Conservation (phyloP, 164 flowering plant species). For the Buxus sempervirens region DNA sequence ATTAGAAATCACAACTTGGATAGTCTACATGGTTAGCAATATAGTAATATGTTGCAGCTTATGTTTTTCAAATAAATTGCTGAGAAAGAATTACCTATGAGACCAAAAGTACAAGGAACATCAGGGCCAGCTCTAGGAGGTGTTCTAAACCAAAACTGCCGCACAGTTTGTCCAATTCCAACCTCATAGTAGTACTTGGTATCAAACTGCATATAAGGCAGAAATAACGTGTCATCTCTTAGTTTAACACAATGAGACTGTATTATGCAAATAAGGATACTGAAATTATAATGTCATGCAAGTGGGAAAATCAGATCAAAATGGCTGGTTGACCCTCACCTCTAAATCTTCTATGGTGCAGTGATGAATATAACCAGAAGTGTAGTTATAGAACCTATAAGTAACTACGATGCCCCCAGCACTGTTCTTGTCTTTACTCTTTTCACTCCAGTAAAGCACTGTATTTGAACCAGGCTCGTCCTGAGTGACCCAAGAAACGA, state of each 20-base stretch:
- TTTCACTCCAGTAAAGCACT: slow-evolving; percentile 44
- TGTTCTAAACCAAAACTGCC: slow-evolving; percentile 31
- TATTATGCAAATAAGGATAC: no score
- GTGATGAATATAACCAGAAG: slow-evolving; percentile 55
- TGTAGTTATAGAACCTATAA: slow-evolving; percentile 43
- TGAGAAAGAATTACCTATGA: background rate
- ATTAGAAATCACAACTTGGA: no score
- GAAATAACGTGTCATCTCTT: no score
- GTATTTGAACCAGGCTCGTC: slow-evolving; percentile 44
- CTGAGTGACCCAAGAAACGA: slow-evolving; percentile 52
- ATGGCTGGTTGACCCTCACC: slow-evolving; percentile 24
- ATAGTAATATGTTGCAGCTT: background rate
- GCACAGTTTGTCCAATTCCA: background rate
- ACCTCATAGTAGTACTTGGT: slow-evolving; percentile 41
- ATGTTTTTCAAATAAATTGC: background rate
- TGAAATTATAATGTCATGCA: no score
- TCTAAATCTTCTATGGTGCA: slow-evolving; percentile 41
- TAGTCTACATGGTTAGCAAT: no score
- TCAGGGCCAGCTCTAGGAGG: slow-evolving; percentile 55
- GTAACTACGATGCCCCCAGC: slow-evolving; percentile 26
- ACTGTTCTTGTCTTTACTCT: slow-evolving; percentile 17
- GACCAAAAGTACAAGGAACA: slow-evolving; percentile 53
- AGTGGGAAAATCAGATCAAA: background rate
- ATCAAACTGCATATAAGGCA: slow-evolving; percentile 34
- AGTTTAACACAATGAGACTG: no score